phyloP scores from a whole-genome alignment of 1,284 basidiomycete genomes.

The Boletus albobrunnescens region DNA sequence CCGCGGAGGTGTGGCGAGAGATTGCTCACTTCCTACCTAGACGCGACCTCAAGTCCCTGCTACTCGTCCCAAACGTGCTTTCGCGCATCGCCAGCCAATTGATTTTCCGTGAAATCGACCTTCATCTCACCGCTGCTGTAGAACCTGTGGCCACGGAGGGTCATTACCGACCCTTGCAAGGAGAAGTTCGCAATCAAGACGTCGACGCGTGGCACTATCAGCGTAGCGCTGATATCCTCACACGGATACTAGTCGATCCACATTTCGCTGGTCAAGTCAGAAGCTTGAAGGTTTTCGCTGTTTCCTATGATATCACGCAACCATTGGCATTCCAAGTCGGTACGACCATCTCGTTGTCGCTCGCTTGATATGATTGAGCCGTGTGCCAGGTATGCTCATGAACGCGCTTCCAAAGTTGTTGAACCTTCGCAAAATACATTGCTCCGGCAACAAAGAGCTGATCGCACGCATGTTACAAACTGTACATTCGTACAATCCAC shows the following conservation, averaged over 20 bases:
- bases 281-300: constrained; percentile 56
- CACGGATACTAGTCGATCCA: constrained; percentile 57
- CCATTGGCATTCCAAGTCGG: constrained; percentile 63
- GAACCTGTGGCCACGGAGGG: constrained; percentile 30
- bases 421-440: constrained; percentile 57
- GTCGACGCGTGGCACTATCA: constrained; percentile 52
- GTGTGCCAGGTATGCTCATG: constrained; percentile 53
- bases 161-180: constrained; percentile 1
- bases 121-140: constrained; percentile 41
- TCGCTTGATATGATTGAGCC: not conserved
- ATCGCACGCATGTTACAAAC: constrained; percentile 50
- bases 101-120: constrained; percentile 59
- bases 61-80: constrained; percentile 61
- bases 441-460: constrained; percentile 54
- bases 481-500: constrained; percentile 48
- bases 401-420: constrained; percentile 61
- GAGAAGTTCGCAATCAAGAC: constrained; percentile 22
- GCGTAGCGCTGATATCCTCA: constrained; percentile 68
- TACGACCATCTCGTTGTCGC: constrained; percentile 23
- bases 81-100: constrained; percentile 66
- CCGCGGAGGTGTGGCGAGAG: constrained; percentile 67
- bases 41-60: constrained; percentile 60
- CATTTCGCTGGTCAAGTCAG: constrained; percentile 55
- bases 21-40: constrained; percentile 59
- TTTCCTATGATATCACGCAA: constrained; percentile 43